Base-by-base conservation (phyloP, 129 eudicot genomes). In the Flaveria robusta region DNA sequence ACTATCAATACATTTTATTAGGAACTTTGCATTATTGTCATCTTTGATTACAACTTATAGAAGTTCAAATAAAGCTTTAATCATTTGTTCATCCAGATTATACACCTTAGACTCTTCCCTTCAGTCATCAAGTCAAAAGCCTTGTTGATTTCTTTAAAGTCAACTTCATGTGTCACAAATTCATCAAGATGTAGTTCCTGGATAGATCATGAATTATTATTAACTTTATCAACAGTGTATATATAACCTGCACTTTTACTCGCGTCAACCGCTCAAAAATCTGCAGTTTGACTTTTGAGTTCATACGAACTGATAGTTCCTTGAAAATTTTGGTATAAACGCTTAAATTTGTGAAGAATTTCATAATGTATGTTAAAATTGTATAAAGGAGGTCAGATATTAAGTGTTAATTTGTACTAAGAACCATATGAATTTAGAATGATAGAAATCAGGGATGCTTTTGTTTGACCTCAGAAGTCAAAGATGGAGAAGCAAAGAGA, bases 81-180 rank as follows among this genome's bases (percentile, higher is more conserved):
- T 88, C 84, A 86, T 68, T 86, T 81, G 73, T 86, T 78, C 98
- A 92, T 92, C 98, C 96, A 90, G 37, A 92, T 84, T 58, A 92
- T 94, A 69, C 96, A 88, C 16, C 96, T 83, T 22, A 92, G 81
- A 58, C 96, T 82, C 71, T 88, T 83, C 26, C 96, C 98, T 74
- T 78, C 78, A 3, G 71, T 37, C 3, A 92, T 90, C 64, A 92
- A 79, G 49, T 92, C 96, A 41, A 90, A 92, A 49, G 96, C 96
- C 77, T 77, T 75, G 83, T 92, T 88, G 71, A 92, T 90, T 70
- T 92, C 94, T 71, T 86, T 85, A 43, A 92, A 86, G 4, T 77
- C 77, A 72, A 92, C 80, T 85, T 92, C 98, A 55, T 90, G 96
- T 0, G 92, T 92, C 23, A 92, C 96, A 84, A 92, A 92, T 31